phyloP scores from a whole-genome alignment of 495 filamentous ascomycete species.

The Alectoria sarmentosa region DNA sequence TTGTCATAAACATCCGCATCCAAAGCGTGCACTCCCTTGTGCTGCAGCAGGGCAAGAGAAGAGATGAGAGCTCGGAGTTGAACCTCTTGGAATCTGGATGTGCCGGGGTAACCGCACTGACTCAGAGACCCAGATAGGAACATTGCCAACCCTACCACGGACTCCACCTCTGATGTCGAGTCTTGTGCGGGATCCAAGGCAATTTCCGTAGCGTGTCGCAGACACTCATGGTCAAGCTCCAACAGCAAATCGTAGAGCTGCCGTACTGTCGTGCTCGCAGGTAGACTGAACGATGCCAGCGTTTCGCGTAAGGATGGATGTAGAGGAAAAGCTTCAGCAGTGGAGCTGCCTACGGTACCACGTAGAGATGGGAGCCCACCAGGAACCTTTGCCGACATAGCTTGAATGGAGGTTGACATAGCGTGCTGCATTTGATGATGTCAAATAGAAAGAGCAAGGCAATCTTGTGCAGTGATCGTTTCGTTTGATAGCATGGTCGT shows the following conservation, averaged over 20 bases:
- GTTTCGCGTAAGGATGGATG: not conserved
- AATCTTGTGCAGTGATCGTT: not conserved
- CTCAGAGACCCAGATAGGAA: slow-evolving; percentile 13
- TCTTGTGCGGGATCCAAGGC: not conserved
- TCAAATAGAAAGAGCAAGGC: not conserved
- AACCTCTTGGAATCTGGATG: slow-evolving; percentile 2
- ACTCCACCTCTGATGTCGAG: slow-evolving; percentile 1
- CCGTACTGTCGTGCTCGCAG: not conserved
- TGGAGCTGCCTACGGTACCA: not conserved
- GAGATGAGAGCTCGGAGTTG: slow-evolving; percentile 20
- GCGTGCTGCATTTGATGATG: not conserved
- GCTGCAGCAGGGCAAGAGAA: slow-evolving; percentile 16
- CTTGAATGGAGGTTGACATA: not conserved
- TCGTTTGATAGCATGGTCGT: not conserved
- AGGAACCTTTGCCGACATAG: not conserved
- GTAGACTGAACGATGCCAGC: not conserved
- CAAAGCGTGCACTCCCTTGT: slow-evolving; percentile 11
- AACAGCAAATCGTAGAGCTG: not conserved
- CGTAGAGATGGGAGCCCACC: not conserved
- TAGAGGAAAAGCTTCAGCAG: not conserved
- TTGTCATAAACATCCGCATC: not conserved
- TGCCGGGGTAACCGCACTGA: not conserved
- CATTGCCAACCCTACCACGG: not conserved
- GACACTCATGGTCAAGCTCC: slow-evolving; percentile 13
- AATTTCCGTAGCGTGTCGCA: not conserved